Evolutionary conservation across 495 filamentous ascomycete species (phyloP), one percentile per base, ranked within the genome.

Genomic region (Podospora tetraspora): DNA sequence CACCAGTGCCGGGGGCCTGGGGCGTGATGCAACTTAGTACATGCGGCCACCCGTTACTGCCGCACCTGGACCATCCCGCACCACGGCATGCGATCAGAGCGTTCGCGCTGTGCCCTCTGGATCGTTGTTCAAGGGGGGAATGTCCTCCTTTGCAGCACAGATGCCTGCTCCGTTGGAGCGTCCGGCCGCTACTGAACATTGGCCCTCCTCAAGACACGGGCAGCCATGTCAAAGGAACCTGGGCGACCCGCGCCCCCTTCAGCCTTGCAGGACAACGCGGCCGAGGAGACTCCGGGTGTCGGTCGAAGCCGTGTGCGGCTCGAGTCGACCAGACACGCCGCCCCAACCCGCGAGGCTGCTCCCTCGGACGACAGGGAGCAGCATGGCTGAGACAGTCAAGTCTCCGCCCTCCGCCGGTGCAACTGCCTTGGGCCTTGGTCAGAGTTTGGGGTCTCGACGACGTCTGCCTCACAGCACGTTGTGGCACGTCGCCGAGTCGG

Each of bases 31-130:
- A 62, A 7, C 32, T 62, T n/a, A 69, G 21, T 43, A 62, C 57
- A 32, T 74, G 72, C 70, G 66, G 65, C 59, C 59, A 70, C 63
- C 72, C 72, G 72, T 57, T 60, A 34, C 43, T 19, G 43, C 43
- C 67, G 57, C 52, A 23, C 58, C 66, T 59, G 60, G 62, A 57
- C 61, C 25, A 30, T 60, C 67, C 64, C 68, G 70, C 43, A 69
- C 22, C 30, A 59, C 62, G 43, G 43, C 57, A 64, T 63, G 57
- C 71, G 71, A 73, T 73, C 71, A 68, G 57, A 30, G 61, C 30
- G 29, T 52, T 16, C 24, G 29, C 30, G 30, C 34, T 59, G 63
- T 59, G 12, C 11, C 22, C 57, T 62, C 22, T 29, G 30, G 68
- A 72, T 72, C 71, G 71, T 61, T 12, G 43, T 52, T 52, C 43